Conservation (phyloP, 257 asterid species). For the Mentha longifolia region DNA sequence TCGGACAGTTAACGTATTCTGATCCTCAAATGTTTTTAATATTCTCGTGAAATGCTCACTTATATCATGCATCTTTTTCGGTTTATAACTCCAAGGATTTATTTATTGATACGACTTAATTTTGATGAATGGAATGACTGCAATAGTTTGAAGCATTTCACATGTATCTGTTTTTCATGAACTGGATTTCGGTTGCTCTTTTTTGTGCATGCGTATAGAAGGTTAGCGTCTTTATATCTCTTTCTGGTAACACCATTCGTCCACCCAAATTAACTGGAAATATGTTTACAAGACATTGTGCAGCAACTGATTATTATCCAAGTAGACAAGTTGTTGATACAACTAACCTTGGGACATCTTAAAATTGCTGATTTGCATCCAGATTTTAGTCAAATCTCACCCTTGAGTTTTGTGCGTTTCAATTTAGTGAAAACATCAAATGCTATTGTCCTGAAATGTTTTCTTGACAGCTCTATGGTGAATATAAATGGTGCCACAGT, state of each 20-base stretch:
- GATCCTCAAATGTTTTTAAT: neutral
- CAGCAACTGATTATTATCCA: neutral
- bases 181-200: constrained; percentile 1
- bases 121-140: neutral
- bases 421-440: neutral
- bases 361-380: neutral
- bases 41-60: neutral
- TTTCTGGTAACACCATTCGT: neutral
- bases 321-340: constrained; percentile 15
- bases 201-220: neutral
- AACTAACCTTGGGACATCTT: neutral
- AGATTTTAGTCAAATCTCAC: neutral
- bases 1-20: neutral
- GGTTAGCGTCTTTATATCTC: neutral
- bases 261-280: neutral
- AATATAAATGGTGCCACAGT: neutral
- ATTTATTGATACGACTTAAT: neutral
- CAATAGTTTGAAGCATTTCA: constrained; percentile 15
- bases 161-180: neutral
- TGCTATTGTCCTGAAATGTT: neutral
- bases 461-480: constrained; percentile 19
- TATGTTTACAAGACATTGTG: neutral
- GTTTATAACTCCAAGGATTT: neutral
- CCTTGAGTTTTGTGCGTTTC: neutral
- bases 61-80: neutral